Evolutionary conservation across 2,329 filamentous ascomycete species (phyloP).

Genomic region (Drechslera avenae): DNA sequence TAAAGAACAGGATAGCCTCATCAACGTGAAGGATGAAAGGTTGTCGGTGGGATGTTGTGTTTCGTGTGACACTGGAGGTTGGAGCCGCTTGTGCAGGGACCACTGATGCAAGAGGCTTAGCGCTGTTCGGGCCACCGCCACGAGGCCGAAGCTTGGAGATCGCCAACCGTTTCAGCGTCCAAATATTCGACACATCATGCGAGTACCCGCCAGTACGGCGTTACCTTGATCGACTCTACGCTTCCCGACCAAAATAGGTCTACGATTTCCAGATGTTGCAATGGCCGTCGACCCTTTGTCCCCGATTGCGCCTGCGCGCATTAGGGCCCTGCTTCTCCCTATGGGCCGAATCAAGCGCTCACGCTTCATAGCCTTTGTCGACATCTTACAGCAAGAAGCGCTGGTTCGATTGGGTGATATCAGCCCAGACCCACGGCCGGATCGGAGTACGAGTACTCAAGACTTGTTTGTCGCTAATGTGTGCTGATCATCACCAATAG

Average conservation of each 20-base stretch:
- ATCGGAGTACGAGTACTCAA: slow-evolving; percentile 71
- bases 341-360: slow-evolving; percentile 83
- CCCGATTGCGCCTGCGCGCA: slow-evolving; percentile 82
- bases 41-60: slow-evolving; percentile 13
- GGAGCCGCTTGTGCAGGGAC: slow-evolving; percentile 15
- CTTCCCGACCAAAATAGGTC: slow-evolving; percentile 26
- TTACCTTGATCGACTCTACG: slow-evolving; percentile 16
- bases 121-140: slow-evolving; percentile 23
- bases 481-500: slow-evolving; percentile 56
- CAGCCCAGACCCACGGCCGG: slow-evolving; percentile 80
- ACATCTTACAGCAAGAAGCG: slow-evolving; percentile 77
- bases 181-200: slow-evolving; percentile 34
- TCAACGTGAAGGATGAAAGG: slow-evolving; percentile 7
- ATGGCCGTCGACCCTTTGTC: slow-evolving; percentile 91
- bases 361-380: slow-evolving; percentile 78
- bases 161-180: slow-evolving; percentile 23
- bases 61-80: slow-evolving; percentile 12
- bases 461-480: slow-evolving; percentile 22
- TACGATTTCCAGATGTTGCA: slow-evolving; percentile 55
- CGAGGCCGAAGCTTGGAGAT: slow-evolving; percentile 28
- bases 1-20: slow-evolving; percentile 5
- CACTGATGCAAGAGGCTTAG: slow-evolving; percentile 14
- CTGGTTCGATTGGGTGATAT: slow-evolving; percentile 85
- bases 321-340: slow-evolving; percentile 85
- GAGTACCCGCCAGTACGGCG: slow-evolving; percentile 13